Base-by-base conservation (phyloP, 192 early-diverging fungal genomes). In the Coemansia reversa region DNA sequence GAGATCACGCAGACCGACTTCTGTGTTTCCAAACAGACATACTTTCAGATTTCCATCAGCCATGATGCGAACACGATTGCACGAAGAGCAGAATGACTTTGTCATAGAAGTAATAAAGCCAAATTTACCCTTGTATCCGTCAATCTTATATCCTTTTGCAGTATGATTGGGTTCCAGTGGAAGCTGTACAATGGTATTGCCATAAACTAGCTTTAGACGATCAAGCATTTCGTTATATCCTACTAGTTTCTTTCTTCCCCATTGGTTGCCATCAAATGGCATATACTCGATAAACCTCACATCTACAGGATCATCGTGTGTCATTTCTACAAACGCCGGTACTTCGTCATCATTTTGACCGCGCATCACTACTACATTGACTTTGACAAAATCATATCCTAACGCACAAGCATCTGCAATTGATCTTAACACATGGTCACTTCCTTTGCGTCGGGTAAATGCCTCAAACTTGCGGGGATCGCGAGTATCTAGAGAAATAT, bases 61-160 rank as follows among this genome's bases (percentile, higher is more conserved):
- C 20, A 94, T 87, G 45, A 98, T 84, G 7, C 96, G 89, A 35
- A 98, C 76, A 19, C 96, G 87, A 69, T 95, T 97, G 73, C 96
- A 98, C 1, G 94, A 91, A 4, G 88, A 85, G 81, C 95, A 98
- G 61, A 98, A 98, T 58, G 96, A 92, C 39, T 95, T 87, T n/a
- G 94, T 93, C 96, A 98, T 98, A 2, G 93, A 95, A 3, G 93
- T 94, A 55, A 98, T 97, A 69, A 97, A 98, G 0, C 97, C 97
- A 76, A 98, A 88, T 72, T 90, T 86, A n/a, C 95, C 95, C 23
- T 59, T 62, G 65, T 88, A 94, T 4, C 92, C 95, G 5, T 86
- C 84, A 48, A 97, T 85, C 33, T 79, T 58, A 57, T 88, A 95
- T 3, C 87, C 86, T 83, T 87, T 72, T 29, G 74, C 58, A 0